A percentile compares a stretch with the other conserved stretches of the same genome.
These are phyloP conservation scores for Pseudoperonospora humuli DNA, from an alignment of 352 stramenopile genomes.

Conservation along the genomic window DNA sequence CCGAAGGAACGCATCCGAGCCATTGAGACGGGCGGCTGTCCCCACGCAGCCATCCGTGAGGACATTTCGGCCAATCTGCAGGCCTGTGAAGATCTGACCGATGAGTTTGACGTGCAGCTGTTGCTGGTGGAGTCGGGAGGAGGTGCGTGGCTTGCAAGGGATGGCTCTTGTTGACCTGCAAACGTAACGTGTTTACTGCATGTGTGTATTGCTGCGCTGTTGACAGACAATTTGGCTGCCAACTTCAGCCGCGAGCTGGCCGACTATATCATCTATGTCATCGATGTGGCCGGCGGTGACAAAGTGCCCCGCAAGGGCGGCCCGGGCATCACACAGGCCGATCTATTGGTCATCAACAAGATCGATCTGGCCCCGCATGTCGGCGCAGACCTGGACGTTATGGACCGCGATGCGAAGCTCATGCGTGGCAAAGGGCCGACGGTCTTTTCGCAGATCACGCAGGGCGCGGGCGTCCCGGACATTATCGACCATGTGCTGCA, in stretches of 20 bases:
- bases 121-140: conserved; percentile 88
- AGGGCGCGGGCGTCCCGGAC: conserved; percentile 80
- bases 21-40: conserved; percentile 97
- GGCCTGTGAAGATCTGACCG: conserved; percentile 92
- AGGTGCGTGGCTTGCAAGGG: conserved; percentile 24
- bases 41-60: conserved; percentile 95
- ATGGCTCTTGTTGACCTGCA: neutral
- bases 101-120: conserved; percentile 78
- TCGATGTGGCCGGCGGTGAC: conserved; percentile 96
- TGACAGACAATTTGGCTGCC: conserved; percentile 93
- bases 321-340: conserved; percentile 95
- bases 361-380: conserved; percentile 96
- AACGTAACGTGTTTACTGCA: neutral
- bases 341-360: conserved; percentile 98
- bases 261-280: conserved; percentile 99
- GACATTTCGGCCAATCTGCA: conserved; percentile 96
- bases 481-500: conserved; percentile 88
- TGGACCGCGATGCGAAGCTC: conserved; percentile 91
- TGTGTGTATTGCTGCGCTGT: neutral
- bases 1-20: conserved; percentile 87
- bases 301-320: conserved; percentile 97
- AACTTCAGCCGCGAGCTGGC: conserved; percentile 97
- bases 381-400: conserved; percentile 90
- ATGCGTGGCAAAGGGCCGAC: conserved; percentile 93
- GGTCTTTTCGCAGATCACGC: conserved; percentile 94